These are phyloP conservation scores for Sideroxylon spinosum DNA, from an alignment of 179 eudicot species.

Conservation along the genomic window DNA sequence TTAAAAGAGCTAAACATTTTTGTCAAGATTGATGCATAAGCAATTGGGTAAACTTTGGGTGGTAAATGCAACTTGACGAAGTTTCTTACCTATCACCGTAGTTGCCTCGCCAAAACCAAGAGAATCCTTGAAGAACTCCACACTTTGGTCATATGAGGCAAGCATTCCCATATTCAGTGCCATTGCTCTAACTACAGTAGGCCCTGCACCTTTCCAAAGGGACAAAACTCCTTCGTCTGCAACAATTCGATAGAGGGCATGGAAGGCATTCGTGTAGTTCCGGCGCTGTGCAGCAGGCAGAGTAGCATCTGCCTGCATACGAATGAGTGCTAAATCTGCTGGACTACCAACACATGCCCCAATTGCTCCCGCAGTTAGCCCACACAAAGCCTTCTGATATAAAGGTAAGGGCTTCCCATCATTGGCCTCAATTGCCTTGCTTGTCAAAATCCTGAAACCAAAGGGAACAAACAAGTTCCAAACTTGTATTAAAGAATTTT, in stretches of 20 bases:
- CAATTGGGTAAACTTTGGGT: background rate
- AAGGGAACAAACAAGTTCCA: slow-evolving; percentile 5
- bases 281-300: slow-evolving; percentile 81
- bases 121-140: slow-evolving; percentile 70
- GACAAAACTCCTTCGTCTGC: slow-evolving; percentile 88
- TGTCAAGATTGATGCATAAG: background rate
- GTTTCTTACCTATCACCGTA: slow-evolving; percentile 62
- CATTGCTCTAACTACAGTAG: slow-evolving; percentile 99
- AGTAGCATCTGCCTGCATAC: slow-evolving; percentile 99
- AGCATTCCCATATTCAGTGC: slow-evolving; percentile 99
- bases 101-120: slow-evolving; percentile 74
- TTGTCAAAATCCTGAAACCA: slow-evolving; percentile 54
- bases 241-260: slow-evolving; percentile 73
- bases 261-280: slow-evolving; percentile 87
- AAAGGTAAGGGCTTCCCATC: slow-evolving; percentile 90
- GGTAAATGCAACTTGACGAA: background rate
- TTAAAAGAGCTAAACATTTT: background rate
- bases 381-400: slow-evolving; percentile 93
- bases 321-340: slow-evolving; percentile 93
- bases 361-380: slow-evolving; percentile 93
- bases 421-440: slow-evolving; percentile 77
- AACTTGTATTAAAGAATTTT: background rate
- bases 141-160: slow-evolving; percentile 92
- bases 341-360: slow-evolving; percentile 93
- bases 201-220: slow-evolving; percentile 95